These are phyloP conservation scores for Scleroderma bovista DNA, from an alignment of 768 basidiomycete species.

Conservation along the genomic window DNA sequence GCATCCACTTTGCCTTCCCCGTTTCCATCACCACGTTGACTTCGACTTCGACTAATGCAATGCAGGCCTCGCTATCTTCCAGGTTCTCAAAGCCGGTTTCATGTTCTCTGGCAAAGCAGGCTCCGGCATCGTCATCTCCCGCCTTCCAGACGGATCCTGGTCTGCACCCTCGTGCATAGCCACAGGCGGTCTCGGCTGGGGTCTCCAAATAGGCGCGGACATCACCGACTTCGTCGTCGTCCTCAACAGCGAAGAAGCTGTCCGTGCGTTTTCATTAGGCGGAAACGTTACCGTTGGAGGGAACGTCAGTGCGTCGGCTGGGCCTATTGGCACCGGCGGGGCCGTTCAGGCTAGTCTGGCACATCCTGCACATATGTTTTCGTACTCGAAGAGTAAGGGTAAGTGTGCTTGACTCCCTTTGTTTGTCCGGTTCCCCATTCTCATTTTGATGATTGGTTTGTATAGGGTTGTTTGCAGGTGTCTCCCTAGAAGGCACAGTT, in stretches of 20 bases:
- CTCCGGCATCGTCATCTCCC: conserved; percentile 87
- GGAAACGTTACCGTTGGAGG: conserved; percentile 97
- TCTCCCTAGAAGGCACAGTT: conserved; percentile 91
- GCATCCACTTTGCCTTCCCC: conserved; percentile 7
- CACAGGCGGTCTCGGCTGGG: conserved; percentile 92
- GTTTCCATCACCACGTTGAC: neutral
- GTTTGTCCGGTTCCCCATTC: too few relatives aligned
- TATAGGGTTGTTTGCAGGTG: conserved; percentile 86
- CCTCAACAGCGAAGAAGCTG: conserved; percentile 93
- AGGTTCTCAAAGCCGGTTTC: conserved; percentile 91
- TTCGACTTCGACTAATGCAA: neutral
- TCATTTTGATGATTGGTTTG: neutral
- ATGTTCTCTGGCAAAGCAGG: conserved; percentile 94
- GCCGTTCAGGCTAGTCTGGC: conserved; percentile 83
- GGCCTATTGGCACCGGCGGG: conserved; percentile 92
- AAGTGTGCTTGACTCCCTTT: too few relatives aligned
- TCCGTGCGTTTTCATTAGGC: conserved; percentile 90
- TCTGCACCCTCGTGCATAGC: conserved; percentile 96
- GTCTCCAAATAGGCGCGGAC: conserved; percentile 93
- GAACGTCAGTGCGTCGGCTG: conserved; percentile 77
- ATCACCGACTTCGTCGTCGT: conserved; percentile 95
- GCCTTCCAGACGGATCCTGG: conserved; percentile 93
- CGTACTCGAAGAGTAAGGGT: conserved; percentile 95
- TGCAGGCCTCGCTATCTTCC: conserved; percentile 88
- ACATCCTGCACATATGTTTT: conserved; percentile 96